Evolutionary conservation across 2,329 filamentous ascomycete species (phyloP).

Genomic region (Elsinoe perseae): DNA sequence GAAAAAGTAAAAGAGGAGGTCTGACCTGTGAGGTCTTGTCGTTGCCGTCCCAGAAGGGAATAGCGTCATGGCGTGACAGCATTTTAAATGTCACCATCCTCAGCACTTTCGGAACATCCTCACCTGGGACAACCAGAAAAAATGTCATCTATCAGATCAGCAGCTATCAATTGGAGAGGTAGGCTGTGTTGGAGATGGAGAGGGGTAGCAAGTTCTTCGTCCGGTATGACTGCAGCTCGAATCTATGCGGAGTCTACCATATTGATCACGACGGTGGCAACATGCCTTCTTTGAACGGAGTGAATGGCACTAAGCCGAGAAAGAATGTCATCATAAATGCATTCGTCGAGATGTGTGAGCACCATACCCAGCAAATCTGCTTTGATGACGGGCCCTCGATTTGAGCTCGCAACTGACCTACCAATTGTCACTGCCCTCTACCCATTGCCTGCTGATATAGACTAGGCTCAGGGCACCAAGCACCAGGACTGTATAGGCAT

Average conservation of each 20-base stretch:
- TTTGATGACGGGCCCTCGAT: no score
- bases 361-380: neutral
- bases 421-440: no score
- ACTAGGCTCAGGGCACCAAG: constrained; percentile 44
- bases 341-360: constrained; percentile 36
- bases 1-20: neutral
- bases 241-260: neutral
- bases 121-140: neutral
- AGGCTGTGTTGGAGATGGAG: neutral
- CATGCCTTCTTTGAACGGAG: neutral
- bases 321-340: constrained; percentile 37
- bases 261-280: neutral
- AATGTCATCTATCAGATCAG: neutral
- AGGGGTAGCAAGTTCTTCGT: neutral
- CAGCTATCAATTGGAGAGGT: neutral
- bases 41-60: neutral
- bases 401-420: no score
- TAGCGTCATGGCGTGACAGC: constrained; percentile 12
- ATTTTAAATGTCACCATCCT: constrained; percentile 6
- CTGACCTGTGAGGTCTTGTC: neutral
- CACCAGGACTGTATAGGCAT: constrained; percentile 55
- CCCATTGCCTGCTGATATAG: constrained; percentile 7
- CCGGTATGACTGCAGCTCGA: neutral
- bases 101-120: neutral
- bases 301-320: constrained; percentile 22